Conservation (phyloP, 2,329 filamentous ascomycete species). For the Exophiala lecanii-corni region DNA sequence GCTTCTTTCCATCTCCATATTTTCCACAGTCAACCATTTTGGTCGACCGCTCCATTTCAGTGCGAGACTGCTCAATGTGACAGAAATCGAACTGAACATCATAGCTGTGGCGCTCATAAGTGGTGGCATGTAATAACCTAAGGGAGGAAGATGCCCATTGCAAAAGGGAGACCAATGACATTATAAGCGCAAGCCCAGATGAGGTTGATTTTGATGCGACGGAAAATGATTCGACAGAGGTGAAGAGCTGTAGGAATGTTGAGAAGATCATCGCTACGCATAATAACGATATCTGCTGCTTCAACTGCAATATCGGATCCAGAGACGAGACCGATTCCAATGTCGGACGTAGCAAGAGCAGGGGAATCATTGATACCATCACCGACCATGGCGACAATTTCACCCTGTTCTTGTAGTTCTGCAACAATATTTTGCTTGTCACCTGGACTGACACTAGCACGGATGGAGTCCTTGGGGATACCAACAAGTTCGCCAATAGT, state of each 20-base stretch:
- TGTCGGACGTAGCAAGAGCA: conserved; percentile 83
- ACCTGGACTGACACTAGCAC: conserved; percentile 81
- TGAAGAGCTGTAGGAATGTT: conserved; percentile 84
- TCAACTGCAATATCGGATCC: conserved; percentile 98
- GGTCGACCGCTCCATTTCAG: conserved; percentile 84
- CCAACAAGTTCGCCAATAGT: conserved; percentile 79
- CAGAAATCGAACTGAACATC: conserved; percentile 87
- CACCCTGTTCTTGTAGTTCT: conserved; percentile 66
- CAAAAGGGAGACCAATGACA: conserved; percentile 81
- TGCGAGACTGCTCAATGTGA: conserved; percentile 77
- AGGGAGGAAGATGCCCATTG: conserved; percentile 91
- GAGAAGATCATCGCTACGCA: conserved; percentile 86
- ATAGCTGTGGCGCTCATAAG: conserved; percentile 92
- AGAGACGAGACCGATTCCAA: conserved; percentile 87
- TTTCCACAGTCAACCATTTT: conserved; percentile 74
- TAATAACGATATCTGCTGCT: conserved; percentile 91
- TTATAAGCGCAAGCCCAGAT: conserved; percentile 94
- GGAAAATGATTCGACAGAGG: conserved; percentile 80
- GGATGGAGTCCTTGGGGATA: conserved; percentile 70
- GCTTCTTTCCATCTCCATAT: conserved; percentile 55
- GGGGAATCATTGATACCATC: conserved; percentile 99
- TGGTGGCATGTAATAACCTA: conserved; percentile 75
- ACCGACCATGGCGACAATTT: conserved; percentile 91
- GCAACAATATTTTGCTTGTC: conserved; percentile 86
- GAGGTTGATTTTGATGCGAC: conserved; percentile 88